Evolutionary conservation across 2,329 filamentous ascomycete genomes (phyloP), one percentile per base, ranked within the genome.

Genomic region (Trichoderma koningii): DNA sequence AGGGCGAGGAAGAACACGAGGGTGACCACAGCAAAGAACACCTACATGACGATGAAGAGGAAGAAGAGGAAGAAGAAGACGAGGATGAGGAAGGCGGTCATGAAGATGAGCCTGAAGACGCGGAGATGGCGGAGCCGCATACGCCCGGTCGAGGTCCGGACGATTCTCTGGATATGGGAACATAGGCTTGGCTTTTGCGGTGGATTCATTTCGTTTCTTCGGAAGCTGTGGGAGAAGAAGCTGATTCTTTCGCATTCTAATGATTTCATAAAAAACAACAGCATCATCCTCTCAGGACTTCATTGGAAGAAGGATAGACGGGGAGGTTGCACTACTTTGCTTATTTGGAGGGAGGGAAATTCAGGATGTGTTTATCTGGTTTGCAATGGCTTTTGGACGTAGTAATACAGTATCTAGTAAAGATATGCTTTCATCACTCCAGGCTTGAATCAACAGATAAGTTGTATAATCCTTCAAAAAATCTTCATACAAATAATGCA

Each of bases 51-150:
- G 69, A 70, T 7, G 71, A 68, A 4, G 69, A 68, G 69, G 70
- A 69, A 4, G 69, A 65, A 1, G 71, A 70, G 41, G 72, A 72
- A 23, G 70, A 68, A 3, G 68, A 55, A 17, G 70, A 59, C 7
- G 70, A 64, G 21, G 68, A 66, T 0, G 62, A 48, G 42, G 60
- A 47, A 28, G 66, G 65, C 14, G 64, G 67, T 5, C 68, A 66
- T 5, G 67, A 47, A 1, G 63, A 66, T 47, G 66, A 64, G 10
- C 34, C 10, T 14, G 65, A 65, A 7, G 63, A 66, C 28, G 48
- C 61, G 1, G 65, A 66, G 55, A 66, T 66, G 65, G 65, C 23
- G 7, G 65, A 66, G 7, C 28, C 59, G 12, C 21, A 66, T n/a
- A 55, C 57, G 23, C 57, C 64, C 9, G 23, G 14, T 47, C 47